Percentiles rank a stretch among this genome's conserved stretches.
These are phyloP conservation scores for Agrostemma githago DNA, from an alignment of 148 eudicot genomes.

Conservation along the genomic window DNA sequence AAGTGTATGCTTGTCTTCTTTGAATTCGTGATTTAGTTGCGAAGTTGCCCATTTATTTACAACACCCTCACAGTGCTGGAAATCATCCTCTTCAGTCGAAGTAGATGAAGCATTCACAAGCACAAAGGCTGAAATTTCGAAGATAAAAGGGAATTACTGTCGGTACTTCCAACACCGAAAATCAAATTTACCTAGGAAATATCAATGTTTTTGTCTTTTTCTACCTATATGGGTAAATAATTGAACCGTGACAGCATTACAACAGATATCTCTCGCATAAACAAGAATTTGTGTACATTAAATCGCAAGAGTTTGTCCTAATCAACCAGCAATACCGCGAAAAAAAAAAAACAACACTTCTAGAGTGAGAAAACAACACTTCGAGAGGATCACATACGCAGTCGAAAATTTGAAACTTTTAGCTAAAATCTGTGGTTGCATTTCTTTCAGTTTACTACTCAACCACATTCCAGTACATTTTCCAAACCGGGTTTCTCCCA, in stretches of 20 bases:
- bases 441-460: too few relatives aligned
- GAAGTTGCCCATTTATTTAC: slow-evolving; percentile 74
- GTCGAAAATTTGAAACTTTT: too few relatives aligned
- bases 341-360: neutral
- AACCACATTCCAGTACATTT: neutral
- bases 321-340: neutral
- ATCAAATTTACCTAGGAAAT: too few relatives aligned
- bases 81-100: slow-evolving; percentile 37
- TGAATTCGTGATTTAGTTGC: slow-evolving; percentile 45
- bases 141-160: neutral
- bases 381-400: neutral
- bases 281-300: too few relatives aligned
- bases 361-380: neutral
- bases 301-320: too few relatives aligned
- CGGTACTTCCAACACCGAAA: neutral
- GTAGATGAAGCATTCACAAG: slow-evolving; percentile 20
- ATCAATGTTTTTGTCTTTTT: too few relatives aligned
- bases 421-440: too few relatives aligned
- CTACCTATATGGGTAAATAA: too few relatives aligned
- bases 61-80: slow-evolving; percentile 46
- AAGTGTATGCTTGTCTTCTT: slow-evolving; percentile 59
- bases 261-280: neutral
- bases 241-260: neutral
- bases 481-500: too few relatives aligned
- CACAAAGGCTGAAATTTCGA: slow-evolving; percentile 20